These are phyloP conservation scores for Adiantum capillusveneris DNA, from an alignment of 75 land plant species.

Conservation along the genomic window DNA sequence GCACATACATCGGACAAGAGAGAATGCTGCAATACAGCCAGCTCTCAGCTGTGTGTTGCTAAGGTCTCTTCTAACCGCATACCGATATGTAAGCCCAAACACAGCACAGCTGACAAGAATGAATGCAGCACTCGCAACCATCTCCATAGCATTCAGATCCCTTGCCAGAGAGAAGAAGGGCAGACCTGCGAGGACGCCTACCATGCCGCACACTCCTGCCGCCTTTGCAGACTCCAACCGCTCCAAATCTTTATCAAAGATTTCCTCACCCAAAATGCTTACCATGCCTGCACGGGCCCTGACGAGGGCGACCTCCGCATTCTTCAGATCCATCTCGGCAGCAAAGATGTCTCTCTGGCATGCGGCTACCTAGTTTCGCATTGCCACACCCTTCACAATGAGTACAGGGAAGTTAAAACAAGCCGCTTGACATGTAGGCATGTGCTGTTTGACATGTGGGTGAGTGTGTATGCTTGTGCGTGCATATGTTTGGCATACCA, in stretches of 20 bases:
- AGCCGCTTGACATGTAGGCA: no score
- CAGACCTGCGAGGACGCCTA: slow-evolving; percentile 66
- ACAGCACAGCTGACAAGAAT: slow-evolving; percentile 59
- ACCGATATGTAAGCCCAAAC: slow-evolving; percentile 87
- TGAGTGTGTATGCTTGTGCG: no score
- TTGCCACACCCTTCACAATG: no score
- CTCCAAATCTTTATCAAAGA: slow-evolving; percentile 49
- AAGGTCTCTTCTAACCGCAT: slow-evolving; percentile 74
- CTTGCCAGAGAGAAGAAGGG: slow-evolving; percentile 23
- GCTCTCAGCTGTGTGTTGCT: slow-evolving; percentile 79
- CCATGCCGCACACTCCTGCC: slow-evolving; percentile 53
- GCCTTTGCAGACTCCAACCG: slow-evolving; percentile 84
- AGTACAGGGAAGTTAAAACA: no score
- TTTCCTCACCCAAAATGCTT: slow-evolving; percentile 16
- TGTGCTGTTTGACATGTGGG: no score
- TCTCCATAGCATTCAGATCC: background rate
- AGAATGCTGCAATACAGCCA: slow-evolving; percentile 82
- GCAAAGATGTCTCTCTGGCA: slow-evolving; percentile 48
- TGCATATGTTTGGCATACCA: no score
- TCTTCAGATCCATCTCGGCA: slow-evolving; percentile 66
- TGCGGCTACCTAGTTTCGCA: slow-evolving; percentile 62
- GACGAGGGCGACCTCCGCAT: slow-evolving; percentile 59
- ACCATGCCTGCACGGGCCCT: slow-evolving; percentile 21
- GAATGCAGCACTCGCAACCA: slow-evolving; percentile 34
- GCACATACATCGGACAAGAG: slow-evolving; percentile 65